Conservation (phyloP, 2,329 filamentous ascomycete genomes). For the Alternaria incomplexa region DNA sequence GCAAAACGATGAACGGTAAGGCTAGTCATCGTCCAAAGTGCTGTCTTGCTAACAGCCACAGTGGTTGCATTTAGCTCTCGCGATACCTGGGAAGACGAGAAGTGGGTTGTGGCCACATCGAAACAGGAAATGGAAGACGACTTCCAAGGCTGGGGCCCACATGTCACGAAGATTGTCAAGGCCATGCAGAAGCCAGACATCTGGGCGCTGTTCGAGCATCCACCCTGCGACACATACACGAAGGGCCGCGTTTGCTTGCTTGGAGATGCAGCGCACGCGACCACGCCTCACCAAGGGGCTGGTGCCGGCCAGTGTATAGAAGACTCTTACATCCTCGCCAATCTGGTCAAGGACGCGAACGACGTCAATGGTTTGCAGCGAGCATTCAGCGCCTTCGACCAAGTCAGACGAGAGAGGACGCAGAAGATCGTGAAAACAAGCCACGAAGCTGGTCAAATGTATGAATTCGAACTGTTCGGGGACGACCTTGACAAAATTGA, state of each 20-base stretch:
- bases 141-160: constrained; percentile 37
- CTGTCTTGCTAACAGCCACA: constrained; percentile 15
- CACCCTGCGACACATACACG: constrained; percentile 55
- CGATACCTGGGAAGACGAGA: constrained; percentile 39
- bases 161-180: constrained; percentile 38
- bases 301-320: constrained; percentile 65
- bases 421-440: constrained; percentile 40
- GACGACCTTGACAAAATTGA: constrained; percentile 50
- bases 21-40: background rate
- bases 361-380: constrained; percentile 40
- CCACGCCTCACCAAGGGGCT: constrained; percentile 61
- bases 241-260: constrained; percentile 56
- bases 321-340: constrained; percentile 52
- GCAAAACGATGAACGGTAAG: constrained; percentile 62
- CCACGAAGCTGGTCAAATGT: constrained; percentile 44
- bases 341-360: constrained; percentile 36
- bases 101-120: constrained; percentile 43
- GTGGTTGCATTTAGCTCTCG: constrained; percentile 45
- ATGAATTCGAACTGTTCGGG: constrained; percentile 48
- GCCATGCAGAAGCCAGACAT: constrained; percentile 60
- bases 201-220: constrained; percentile 64
- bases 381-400: constrained; percentile 38
- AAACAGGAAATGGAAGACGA: constrained; percentile 43
- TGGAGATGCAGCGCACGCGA: constrained; percentile 65
- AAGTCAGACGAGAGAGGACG: constrained; percentile 35